Evolutionary conservation across 139 green algal genomes (phyloP).

Genomic region (Zygnema circumcarinatum): DNA sequence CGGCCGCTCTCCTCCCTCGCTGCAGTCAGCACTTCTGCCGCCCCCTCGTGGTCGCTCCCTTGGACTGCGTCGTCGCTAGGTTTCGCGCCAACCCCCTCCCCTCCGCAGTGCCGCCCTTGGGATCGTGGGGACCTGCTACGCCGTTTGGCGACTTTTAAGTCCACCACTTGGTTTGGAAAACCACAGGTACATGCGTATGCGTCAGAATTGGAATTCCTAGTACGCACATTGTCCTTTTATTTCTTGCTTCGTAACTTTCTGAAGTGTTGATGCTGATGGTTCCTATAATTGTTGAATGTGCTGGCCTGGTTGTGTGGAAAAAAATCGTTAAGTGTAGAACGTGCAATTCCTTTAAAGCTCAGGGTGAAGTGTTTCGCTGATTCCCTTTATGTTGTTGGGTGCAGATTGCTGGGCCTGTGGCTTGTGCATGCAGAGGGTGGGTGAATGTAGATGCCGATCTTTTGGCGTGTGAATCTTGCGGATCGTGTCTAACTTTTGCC

Average conservation of each 20-base stretch:
- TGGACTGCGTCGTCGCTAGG: background rate
- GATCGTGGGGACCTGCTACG: conserved; percentile 71
- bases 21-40: background rate
- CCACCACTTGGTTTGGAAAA: conserved; percentile 79
- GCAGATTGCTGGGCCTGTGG: conserved; percentile 62
- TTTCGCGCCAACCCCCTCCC: background rate
- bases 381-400: background rate
- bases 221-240: background rate
- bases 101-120: conserved; percentile 65
- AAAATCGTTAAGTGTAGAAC: no score
- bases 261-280: background rate
- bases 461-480: conserved; percentile 74
- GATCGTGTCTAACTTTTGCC: conserved; percentile 67
- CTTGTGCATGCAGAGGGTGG: conserved; percentile 75
- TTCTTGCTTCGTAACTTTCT: background rate
- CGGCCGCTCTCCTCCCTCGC: background rate
- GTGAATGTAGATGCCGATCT: conserved; percentile 69
- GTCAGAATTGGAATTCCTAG: conserved; percentile 2
- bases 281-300: background rate
- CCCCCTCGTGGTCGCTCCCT: background rate
- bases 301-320: no score
- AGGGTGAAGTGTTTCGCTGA: no score
- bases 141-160: conserved; percentile 73
- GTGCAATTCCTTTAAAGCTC: no score
- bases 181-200: conserved; percentile 60